Evolutionary conservation across 2,329 filamentous ascomycete species (phyloP).

Genomic region (Aspergillus eucalypticola): DNA sequence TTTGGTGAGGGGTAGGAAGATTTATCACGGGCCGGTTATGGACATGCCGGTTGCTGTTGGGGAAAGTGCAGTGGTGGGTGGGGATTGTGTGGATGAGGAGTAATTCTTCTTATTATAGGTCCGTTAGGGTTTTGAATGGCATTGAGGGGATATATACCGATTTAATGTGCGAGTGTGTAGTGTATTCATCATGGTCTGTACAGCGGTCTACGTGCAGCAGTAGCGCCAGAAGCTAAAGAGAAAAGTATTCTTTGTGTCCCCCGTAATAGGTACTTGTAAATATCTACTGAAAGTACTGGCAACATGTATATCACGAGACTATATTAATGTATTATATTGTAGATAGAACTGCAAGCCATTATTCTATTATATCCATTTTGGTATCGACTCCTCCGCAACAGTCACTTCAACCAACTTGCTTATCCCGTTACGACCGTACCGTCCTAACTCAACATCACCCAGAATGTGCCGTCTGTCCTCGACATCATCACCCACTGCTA

Average conservation of each 20-base stretch:
- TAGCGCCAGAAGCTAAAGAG: too few relatives aligned
- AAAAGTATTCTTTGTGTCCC: too few relatives aligned
- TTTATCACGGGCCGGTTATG: slow-evolving; percentile 33
- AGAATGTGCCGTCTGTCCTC: not conserved
- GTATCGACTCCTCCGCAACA: not conserved
- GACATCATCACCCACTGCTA: not conserved
- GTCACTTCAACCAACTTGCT: not conserved
- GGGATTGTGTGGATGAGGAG: not conserved
- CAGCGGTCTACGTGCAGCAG: too few relatives aligned
- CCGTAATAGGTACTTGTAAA: too few relatives aligned
- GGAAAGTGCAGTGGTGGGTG: not conserved
- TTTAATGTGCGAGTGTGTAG: not conserved
- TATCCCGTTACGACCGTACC: not conserved
- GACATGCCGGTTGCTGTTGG: not conserved
- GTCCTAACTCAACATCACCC: not conserved
- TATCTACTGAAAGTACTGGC: too few relatives aligned
- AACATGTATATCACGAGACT: too few relatives aligned
- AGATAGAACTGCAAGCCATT: not conserved
- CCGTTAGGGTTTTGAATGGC: accelerated
- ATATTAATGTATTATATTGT: too few relatives aligned
- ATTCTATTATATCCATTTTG: not conserved
- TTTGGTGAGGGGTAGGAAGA: slow-evolving; percentile 30
- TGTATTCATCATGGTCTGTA: not conserved
- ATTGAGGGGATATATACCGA: not conserved
- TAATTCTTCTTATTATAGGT: too few relatives aligned